These are phyloP conservation scores for Trichocladium antarcticum DNA, from an alignment of 495 filamentous ascomycete genomes.

Conservation along the genomic window DNA sequence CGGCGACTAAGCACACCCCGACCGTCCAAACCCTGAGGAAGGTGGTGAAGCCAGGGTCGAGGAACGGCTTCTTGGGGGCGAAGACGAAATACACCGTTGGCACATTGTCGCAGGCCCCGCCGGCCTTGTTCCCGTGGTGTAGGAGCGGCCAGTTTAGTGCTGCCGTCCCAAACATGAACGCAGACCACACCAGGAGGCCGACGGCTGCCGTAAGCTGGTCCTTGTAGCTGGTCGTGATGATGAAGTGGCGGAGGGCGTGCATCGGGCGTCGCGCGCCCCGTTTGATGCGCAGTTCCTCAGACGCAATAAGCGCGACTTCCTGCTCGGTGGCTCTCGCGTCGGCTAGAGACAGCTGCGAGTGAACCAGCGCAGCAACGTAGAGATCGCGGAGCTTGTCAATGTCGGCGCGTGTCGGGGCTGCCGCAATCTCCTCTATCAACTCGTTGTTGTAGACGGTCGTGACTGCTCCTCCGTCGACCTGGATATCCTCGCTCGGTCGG, in stretches of 20 bases:
- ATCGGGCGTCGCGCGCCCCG: slow-evolving; percentile 9
- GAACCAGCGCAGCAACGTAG: slow-evolving; percentile 21
- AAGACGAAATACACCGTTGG: slow-evolving; percentile 26
- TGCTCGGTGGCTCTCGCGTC: slow-evolving; percentile 22
- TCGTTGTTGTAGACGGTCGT: slow-evolving; percentile 25
- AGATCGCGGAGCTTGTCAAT: slow-evolving; percentile 24
- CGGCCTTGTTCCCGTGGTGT: slow-evolving; percentile 19
- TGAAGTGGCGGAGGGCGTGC: slow-evolving; percentile 18
- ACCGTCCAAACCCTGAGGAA: slow-evolving; percentile 24
- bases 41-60: slow-evolving; percentile 13
- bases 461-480: slow-evolving; percentile 15
- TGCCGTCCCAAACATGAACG: slow-evolving; percentile 22
- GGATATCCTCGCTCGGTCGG: slow-evolving; percentile 5
- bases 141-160: slow-evolving; percentile 23
- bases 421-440: slow-evolving; percentile 21
- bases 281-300: slow-evolving; percentile 20
- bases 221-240: slow-evolving; percentile 20
- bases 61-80: slow-evolving; percentile 23
- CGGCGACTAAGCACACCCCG: slow-evolving; percentile 21
- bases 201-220: slow-evolving; percentile 22
- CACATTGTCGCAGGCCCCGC: slow-evolving; percentile 18
- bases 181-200: slow-evolving; percentile 21
- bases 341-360: slow-evolving; percentile 14
- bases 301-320: slow-evolving; percentile 20
- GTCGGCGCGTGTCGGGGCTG: slow-evolving; percentile 22